Evolutionary conservation across 129 eudicot genomes (phyloP), one percentile per base, ranked within the genome.

Genomic region (Chrysanthemum makinoi): DNA sequence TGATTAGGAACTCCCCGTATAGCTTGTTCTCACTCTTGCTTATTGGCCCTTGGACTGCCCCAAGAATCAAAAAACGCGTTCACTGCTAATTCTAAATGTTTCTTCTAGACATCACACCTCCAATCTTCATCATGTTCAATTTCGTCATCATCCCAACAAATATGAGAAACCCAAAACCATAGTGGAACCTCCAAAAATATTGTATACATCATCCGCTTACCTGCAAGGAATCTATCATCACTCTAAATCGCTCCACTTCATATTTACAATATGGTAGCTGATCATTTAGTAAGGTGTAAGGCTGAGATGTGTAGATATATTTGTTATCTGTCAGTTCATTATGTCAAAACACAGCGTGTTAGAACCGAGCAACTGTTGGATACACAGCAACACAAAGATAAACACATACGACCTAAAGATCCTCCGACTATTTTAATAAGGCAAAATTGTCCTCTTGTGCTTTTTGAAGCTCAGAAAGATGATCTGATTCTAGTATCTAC

Each of bases 241-340:
- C 61, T 66, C 84, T 94, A 79, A 83, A 87, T 35, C 88, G 87
- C 35, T 85, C 89, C 50, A 87, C 84, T 81, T 94, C 96, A 44
- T 89, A 78, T 62, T 81, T 84, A 96, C 96, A 94, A 69, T 89
- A 89, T 26, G 86, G 96, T 51, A 94, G 95, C 70, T 94, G 96
- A 86, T 94, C 98, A 69, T 80, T 87, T 44, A 87, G 79, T 77
- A 86, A 76, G 66, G 86, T 79, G 77, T 85, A 95, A 54, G 89
- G 83, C 2, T 96, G 94, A 53, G 97, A 95, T 46, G 91, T 79
- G 69, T 76, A 76, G 2, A 90, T 79, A 80, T 83, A 83, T 60
- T 84, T 95, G 72, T 76, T 86, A 65, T 86, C 94, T 72, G 84
- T 86, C 86, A 90, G 72, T 78, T 95, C 99, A 77, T 80, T 83